phyloP scores from a whole-genome alignment of 495 filamentous ascomycete species.

The Trichoderma erinaceum region DNA sequence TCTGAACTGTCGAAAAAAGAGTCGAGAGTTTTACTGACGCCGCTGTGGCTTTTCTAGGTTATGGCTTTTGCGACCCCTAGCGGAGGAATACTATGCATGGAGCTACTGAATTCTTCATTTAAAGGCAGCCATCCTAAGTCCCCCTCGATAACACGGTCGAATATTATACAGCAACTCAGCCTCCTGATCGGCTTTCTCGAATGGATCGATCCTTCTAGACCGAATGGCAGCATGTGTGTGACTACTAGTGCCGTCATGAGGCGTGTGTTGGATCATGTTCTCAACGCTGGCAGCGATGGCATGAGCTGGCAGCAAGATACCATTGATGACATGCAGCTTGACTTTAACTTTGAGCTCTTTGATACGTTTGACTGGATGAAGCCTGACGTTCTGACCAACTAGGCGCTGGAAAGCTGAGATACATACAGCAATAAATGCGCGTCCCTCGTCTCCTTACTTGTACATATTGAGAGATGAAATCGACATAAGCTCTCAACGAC shows the following conservation, averaged over 20 bases:
- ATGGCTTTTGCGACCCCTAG: conserved; percentile 51
- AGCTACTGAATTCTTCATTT: conserved; percentile 23
- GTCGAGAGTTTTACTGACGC: neutral
- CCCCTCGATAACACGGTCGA: conserved; percentile 45
- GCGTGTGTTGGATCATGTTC: conserved; percentile 42
- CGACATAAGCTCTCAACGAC: too few relatives aligned
- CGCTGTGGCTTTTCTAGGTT: conserved; percentile 20
- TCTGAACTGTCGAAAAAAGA: neutral
- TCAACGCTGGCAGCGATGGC: conserved; percentile 22
- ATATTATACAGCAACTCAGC: conserved; percentile 58
- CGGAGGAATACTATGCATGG: conserved; percentile 55
- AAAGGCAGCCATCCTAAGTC: conserved; percentile 26
- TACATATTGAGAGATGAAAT: neutral
- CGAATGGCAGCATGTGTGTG: conserved; percentile 48
- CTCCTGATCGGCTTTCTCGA: conserved; percentile 54
- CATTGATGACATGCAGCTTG: neutral
- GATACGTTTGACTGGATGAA: conserved; percentile 32
- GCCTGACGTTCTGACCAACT: conserved; percentile 16
- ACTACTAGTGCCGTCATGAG: conserved; percentile 36
- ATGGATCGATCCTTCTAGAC: conserved; percentile 48
- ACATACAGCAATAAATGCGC: neutral
- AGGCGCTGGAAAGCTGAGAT: neutral
- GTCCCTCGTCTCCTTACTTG: neutral
- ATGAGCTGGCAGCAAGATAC: neutral
- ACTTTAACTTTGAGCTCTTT: conserved; percentile 29